Percentiles rank a stretch among this genome's conserved stretches.
phyloP scores from a whole-genome alignment of 176 grass and related monocot genomes.

The Dactylis glomerata region DNA sequence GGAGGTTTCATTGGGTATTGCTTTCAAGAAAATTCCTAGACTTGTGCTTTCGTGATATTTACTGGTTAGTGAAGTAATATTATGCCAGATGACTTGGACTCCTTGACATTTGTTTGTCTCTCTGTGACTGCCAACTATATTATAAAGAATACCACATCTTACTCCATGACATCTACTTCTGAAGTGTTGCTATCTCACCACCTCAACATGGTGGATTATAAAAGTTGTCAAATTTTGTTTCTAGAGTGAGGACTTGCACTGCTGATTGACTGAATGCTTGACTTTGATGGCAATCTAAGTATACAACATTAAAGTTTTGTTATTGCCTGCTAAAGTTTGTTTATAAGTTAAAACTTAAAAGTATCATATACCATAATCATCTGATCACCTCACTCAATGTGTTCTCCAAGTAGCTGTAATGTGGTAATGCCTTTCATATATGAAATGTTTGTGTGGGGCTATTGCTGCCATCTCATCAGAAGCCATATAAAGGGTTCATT shows the following conservation, averaged over 20 bases:
- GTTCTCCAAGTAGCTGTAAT: background rate
- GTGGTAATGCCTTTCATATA: no score
- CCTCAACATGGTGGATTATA: background rate
- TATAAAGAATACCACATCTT: background rate
- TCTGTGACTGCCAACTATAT: background rate
- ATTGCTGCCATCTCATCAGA: background rate
- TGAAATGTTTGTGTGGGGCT: background rate
- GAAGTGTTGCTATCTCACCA: background rate
- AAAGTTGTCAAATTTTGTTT: background rate
- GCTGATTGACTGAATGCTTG: background rate
- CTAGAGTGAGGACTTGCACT: background rate
- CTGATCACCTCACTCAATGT: background rate
- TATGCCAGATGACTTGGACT: background rate
- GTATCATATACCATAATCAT: background rate
- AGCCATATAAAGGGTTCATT: background rate
- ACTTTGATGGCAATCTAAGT: background rate
- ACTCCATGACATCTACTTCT: background rate
- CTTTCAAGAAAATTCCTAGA: conserved; percentile 6
- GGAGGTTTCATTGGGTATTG: background rate
- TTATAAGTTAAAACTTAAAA: background rate
- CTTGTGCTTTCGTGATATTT: background rate
- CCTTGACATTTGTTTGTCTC: background rate
- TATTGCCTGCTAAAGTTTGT: background rate
- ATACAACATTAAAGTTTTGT: background rate
- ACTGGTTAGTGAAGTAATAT: conserved; percentile 2